Evolutionary conservation across 2,329 filamentous ascomycete genomes (phyloP), one percentile per base, ranked within the genome.

Genomic region (Fusarium nisikadoi): DNA sequence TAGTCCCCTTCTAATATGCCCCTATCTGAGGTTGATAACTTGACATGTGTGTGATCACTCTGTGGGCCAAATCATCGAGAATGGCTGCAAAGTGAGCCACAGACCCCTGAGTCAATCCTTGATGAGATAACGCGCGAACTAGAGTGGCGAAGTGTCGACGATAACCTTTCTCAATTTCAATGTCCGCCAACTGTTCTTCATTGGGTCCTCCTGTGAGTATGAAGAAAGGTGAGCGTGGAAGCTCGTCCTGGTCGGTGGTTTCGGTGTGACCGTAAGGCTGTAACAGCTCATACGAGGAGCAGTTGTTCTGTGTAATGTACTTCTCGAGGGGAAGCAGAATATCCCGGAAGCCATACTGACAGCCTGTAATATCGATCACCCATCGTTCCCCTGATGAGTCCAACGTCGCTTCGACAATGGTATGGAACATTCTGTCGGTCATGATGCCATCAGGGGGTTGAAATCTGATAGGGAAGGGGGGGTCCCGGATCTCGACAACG

Each of bases 321-420:
- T 61, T 66, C 23, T 65, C 31, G 19, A 56, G 42, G 6, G 71
- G 71, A 36, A 66, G 47, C 6, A 74, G 46, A n/a, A 47, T 50
- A 12, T 71, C 64, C 41, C n/a, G 43, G 25, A 70, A 70, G 31
- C 71, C 68, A 47, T 68, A 74, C 47, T 74, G 71, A 36, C 64
- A 57, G 50, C 60, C 63, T 9, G 63, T 60, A 9, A 57, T 43
- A 43, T 73, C 68, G 54, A 73, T 50, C n/a, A 65, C 23, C 68
- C 71, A 71, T n/a, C 27, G 35, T 47, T 73, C 71, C 20, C 19
- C 41, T 6, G 57, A 33, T 8, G 41, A 36, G 4, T 25, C 43
- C 20, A 46, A 35, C 11, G 43, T 41, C 23, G 58, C 71, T 25
- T 50, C 31, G 17, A 66, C 29, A 13, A 69, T 46, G n/a, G 25